phyloP scores from a whole-genome alignment of 1,284 basidiomycete genomes.

The Ustilago shanxiensis region DNA sequence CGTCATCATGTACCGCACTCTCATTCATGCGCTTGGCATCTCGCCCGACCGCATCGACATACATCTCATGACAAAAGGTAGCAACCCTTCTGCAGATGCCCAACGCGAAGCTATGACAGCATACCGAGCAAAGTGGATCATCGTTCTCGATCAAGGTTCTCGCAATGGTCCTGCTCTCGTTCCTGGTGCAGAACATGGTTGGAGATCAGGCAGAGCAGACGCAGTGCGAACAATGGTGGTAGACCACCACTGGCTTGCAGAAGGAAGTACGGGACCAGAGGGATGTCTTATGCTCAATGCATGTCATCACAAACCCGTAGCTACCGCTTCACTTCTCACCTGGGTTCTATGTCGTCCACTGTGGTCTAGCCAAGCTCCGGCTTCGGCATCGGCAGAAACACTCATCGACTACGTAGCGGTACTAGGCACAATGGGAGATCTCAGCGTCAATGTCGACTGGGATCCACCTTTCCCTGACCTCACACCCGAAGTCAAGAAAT shows the following conservation, averaged over 20 bases:
- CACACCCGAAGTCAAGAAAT: conserved; percentile 46
- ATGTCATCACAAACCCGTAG: conserved; percentile 49
- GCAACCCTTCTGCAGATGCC: conserved; percentile 27
- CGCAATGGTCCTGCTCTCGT: conserved; percentile 48
- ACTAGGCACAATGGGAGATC: conserved; percentile 58
- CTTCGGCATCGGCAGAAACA: conserved; percentile 20
- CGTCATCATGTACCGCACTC: conserved; percentile 56
- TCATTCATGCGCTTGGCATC: conserved; percentile 35
- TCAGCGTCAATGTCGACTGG: conserved; percentile 54
- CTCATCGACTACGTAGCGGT: conserved; percentile 55
- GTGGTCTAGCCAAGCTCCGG: conserved; percentile 15
- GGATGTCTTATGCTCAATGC: conserved; percentile 58
- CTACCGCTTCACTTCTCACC: conserved; percentile 50
- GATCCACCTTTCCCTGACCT: conserved; percentile 58
- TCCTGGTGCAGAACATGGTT: conserved; percentile 49
- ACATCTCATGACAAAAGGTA: conserved; percentile 57
- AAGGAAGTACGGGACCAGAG: conserved; percentile 35
- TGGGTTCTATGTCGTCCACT: conserved; percentile 56
- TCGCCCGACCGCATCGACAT: conserved; percentile 34
- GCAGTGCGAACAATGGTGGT: conserved; percentile 49
- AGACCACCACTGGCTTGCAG: conserved; percentile 54
- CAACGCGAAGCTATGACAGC: conserved; percentile 40
- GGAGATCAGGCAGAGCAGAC: conserved; percentile 21
- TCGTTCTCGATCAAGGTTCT: conserved; percentile 62
- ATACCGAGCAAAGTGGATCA: conserved; percentile 46